Evolutionary conservation across 345 rosid genomes (phyloP).

Genomic region (Aethionema arabicum): DNA sequence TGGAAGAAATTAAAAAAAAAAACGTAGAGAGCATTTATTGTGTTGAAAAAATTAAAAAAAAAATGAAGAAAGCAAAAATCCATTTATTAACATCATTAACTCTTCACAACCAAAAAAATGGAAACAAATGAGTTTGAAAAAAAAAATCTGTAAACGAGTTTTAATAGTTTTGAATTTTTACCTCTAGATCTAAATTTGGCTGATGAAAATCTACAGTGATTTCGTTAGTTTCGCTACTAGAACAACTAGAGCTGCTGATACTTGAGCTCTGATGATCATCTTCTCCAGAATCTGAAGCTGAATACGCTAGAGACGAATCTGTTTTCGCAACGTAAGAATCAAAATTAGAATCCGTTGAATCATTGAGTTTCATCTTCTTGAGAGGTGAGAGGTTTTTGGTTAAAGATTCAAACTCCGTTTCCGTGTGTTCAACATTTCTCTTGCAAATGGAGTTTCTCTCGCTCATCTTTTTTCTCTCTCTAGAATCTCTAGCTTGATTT

Average conservation of each 20-base stretch:
- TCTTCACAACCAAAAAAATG: too few species aligned
- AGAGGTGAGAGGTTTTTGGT: not conserved
- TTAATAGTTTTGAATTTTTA: conserved; percentile 19
- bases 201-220: conserved; percentile 35
- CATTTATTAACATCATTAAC: not conserved
- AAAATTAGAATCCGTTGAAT: conserved; percentile 11
- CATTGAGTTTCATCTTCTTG: conserved; percentile 40
- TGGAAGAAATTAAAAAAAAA: not conserved
- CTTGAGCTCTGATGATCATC: conserved; percentile 25
- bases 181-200: conserved; percentile 55
- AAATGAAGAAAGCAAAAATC: conserved; percentile 11
- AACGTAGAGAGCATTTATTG: conserved; percentile 20
- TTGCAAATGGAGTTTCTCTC: conserved; percentile 30
- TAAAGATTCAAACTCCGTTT: conserved; percentile 36
- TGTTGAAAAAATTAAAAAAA: not conserved
- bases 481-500: not conserved
- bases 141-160: too few species aligned
- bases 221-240: conserved; percentile 41
- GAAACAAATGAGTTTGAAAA: too few species aligned
- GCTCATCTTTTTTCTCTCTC: conserved; percentile 25
- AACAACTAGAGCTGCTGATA: conserved; percentile 36
- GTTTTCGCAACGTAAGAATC: not conserved
- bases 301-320: conserved; percentile 14
- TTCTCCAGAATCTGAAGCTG: conserved; percentile 37
- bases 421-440: conserved; percentile 27